These are phyloP conservation scores for Penicillium nordicum DNA, from an alignment of 2,329 filamentous ascomycete genomes.

Conservation along the genomic window DNA sequence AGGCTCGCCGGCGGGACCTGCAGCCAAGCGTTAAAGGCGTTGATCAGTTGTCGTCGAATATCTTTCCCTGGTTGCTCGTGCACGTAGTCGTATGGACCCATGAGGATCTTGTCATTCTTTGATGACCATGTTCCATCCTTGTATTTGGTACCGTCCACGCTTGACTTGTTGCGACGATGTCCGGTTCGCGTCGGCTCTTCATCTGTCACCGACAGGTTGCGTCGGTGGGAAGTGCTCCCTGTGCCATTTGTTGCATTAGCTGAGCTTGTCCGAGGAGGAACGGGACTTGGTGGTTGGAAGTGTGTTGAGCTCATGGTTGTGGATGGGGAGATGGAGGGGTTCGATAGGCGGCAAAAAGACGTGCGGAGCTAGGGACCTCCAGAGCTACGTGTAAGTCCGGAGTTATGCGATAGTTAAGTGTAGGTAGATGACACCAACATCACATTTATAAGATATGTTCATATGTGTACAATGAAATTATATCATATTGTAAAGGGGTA, in stretches of 20 bases:
- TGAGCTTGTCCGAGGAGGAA: slow-evolving; percentile 71
- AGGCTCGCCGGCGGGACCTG: slow-evolving; percentile 42
- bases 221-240: slow-evolving; percentile 9
- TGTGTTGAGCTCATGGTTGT: slow-evolving; percentile 26
- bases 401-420: not conserved
- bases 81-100: slow-evolving; percentile 47
- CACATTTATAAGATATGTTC: not conserved
- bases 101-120: slow-evolving; percentile 43
- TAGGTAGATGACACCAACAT: not conserved
- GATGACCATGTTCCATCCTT: slow-evolving; percentile 37
- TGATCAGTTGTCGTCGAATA: slow-evolving; percentile 43
- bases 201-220: slow-evolving; percentile 50
- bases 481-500: not conserved
- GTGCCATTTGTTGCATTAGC: slow-evolving; percentile 43
- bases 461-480: not conserved
- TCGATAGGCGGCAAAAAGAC: slow-evolving; percentile 1
- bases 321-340: slow-evolving; percentile 19
- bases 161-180: slow-evolving; percentile 38
- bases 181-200: slow-evolving; percentile 41
- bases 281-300: slow-evolving; percentile 59
- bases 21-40: slow-evolving; percentile 46
- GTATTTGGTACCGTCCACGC: slow-evolving; percentile 39
- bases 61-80: slow-evolving; percentile 46
- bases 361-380: not conserved
- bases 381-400: not conserved